These are phyloP conservation scores for Ascochyta fabae DNA, from an alignment of 2,329 filamentous ascomycete species.

Conservation along the genomic window DNA sequence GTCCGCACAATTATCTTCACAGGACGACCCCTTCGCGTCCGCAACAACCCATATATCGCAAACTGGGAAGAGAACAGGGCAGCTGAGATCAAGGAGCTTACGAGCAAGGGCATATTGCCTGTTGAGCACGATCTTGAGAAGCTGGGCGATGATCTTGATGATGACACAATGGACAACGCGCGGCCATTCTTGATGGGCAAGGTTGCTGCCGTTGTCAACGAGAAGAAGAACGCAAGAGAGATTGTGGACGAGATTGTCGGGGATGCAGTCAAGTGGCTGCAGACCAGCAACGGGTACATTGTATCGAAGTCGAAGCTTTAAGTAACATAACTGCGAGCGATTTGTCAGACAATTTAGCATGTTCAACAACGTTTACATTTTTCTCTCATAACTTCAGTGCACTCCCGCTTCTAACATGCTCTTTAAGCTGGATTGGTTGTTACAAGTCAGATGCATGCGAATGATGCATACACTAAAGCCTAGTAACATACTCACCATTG, in stretches of 20 bases:
- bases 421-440: neutral
- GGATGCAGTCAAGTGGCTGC: conserved; percentile 76
- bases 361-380: neutral
- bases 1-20: conserved; percentile 98
- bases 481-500: too few species aligned
- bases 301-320: conserved; percentile 49
- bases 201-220: conserved; percentile 89
- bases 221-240: conserved; percentile 87
- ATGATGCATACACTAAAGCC: too few species aligned
- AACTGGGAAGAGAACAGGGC: conserved; percentile 96
- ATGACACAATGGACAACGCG: conserved; percentile 90
- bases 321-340: neutral
- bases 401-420: neutral
- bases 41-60: conserved; percentile 89
- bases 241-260: conserved; percentile 94
- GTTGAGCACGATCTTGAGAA: conserved; percentile 95
- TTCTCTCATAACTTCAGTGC: neutral
- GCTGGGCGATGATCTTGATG: conserved; percentile 68
- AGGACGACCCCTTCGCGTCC: conserved; percentile 89
- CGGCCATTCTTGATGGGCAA: conserved; percentile 96
- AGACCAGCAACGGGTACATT: conserved; percentile 70
- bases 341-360: neutral
- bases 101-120: conserved; percentile 85
- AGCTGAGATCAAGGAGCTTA: conserved; percentile 90
- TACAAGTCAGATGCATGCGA: too few species aligned